Percentiles rank a stretch among this genome's conserved stretches.
Evolutionary conservation across 768 basidiomycete genomes (phyloP).

Genomic region (Russula olivacea): DNA sequence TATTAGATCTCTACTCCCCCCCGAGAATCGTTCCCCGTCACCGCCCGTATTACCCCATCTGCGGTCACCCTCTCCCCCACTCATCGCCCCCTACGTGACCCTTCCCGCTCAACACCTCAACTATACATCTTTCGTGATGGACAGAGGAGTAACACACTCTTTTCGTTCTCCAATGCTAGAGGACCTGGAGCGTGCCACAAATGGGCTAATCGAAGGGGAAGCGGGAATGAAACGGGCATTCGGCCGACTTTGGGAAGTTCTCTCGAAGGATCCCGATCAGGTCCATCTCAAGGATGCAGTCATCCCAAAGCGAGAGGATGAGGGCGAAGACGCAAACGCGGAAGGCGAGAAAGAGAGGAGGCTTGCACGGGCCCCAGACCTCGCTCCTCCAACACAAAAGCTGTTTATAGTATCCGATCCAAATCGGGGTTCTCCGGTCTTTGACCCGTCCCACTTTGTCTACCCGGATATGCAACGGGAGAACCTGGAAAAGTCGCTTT

Average conservation of each 20-base stretch:
- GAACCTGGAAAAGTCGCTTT: slow-evolving; percentile 67
- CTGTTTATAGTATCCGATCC: slow-evolving; percentile 53
- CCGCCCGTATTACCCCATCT: slow-evolving; percentile 72
- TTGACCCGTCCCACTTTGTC: slow-evolving; percentile 58
- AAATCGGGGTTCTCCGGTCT: slow-evolving; percentile 42
- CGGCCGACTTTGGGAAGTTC: slow-evolving; percentile 75
- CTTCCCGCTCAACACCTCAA: slow-evolving; percentile 63
- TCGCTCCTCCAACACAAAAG: slow-evolving; percentile 60
- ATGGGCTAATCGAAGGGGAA: slow-evolving; percentile 80
- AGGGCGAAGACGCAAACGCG: slow-evolving; percentile 38
- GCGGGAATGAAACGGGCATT: slow-evolving; percentile 64
- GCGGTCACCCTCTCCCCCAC: slow-evolving; percentile 71
- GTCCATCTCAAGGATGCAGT: slow-evolving; percentile 36
- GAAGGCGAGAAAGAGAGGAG: slow-evolving; percentile 38
- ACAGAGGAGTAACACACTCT: slow-evolving; percentile 75
- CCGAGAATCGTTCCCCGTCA: slow-evolving; percentile 56
- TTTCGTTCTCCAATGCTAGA: slow-evolving; percentile 75
- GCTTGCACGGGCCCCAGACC: slow-evolving; percentile 57
- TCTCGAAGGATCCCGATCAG: slow-evolving; percentile 61
- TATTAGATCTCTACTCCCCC: slow-evolving; percentile 60
- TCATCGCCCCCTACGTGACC: slow-evolving; percentile 67
- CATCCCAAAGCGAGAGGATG: slow-evolving; percentile 63
- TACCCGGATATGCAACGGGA: slow-evolving; percentile 62
- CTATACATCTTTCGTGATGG: slow-evolving; percentile 82
- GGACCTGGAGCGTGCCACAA: slow-evolving; percentile 77